Evolutionary conservation across 2,329 filamentous ascomycete species (phyloP), one percentile per base, ranked within the genome.

Genomic region (Cephalotrichum gorgonifer): DNA sequence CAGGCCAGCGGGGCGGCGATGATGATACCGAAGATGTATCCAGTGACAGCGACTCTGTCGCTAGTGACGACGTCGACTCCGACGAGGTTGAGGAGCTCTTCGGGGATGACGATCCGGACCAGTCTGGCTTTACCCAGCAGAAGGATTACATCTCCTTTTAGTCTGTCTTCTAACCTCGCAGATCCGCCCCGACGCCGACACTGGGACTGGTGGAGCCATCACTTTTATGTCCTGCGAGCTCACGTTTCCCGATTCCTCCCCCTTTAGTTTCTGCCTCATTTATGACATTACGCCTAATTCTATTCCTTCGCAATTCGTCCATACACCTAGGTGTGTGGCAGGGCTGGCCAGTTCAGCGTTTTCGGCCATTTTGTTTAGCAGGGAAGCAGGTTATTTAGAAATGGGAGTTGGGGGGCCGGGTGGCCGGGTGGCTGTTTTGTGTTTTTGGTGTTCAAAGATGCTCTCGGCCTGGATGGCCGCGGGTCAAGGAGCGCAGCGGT

Each of bases 41-140:
- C 50, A 91, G 86, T 71, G 85, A 89, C 59, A 86, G 88, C 54
- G 85, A 83, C 53, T 71, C 70, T 54, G 79, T 81, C 55, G 79
- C 84, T 62, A 86, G 81, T 61, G 83, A 90, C 62, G 86, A 91
- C 62, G 77, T 87, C 58, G 85, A 90, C 66, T 90, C 86, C 49
- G 86, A 89, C 61, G 79, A 79, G 54, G 73, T 83, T 51, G 81
- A 83, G 59, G 81, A 85, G 62, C 81, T 82, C 58, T 73, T 83
- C 53, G 69, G 69, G 31, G 69, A 74, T 50, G 73, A 76, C 52
- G 74, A 76, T 50, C 70, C 66, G 50, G 69, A 74, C 48, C 74
- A 78, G 54, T 64, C 71, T 49, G 77, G 79, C 54, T 75, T 81
- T 60, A 69, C 73, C 50, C 69, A 74, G 56, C 71, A 78, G 57